Evolutionary conservation across 768 basidiomycete species (phyloP), one percentile per base, ranked within the genome.

Genomic region (Piloderma croceum): DNA sequence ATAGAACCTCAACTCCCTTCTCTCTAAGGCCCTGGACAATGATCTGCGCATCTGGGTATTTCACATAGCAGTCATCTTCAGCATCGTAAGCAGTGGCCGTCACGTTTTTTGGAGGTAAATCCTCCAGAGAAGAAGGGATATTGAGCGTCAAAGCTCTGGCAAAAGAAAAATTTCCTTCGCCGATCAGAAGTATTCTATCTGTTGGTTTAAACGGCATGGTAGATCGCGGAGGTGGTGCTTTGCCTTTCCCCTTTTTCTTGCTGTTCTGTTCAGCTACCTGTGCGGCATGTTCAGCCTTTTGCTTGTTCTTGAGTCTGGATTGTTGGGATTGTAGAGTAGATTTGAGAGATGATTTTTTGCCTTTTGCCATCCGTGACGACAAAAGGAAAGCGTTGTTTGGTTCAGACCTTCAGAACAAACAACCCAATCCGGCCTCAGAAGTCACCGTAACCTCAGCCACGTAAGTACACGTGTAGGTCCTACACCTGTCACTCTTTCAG

Each of bases 91-190:
- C 74, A 2, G 92, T 97, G 5, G 92, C 88, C 1, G 83, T 77
- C 35, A 98, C 58, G 48, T 86, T 87, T n/a, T 53, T 58, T 0
- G 81, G 67, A 0, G 79, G 76, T 3, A 90, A 63, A 46, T 69
- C 62, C 22, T 66, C 67, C 32, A 87, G 54, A 6, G 62, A 56
- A 24, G 62, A 42, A 2, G 71, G 68, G 29, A 31, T 31, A 37
- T 67, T 50, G 10, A 67, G 50, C 20, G 88, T 61, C 12, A 97
- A 70, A 12, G 91, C 81, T 20, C 76, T 77, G 3, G 91, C 73
- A 52, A 89, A 98, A 1, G 93, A 94, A 54, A 98, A 97, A 59
- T 97, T 90, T 9, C 90, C 94, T 68, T 98, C 94, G 7, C 93
- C 94, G 38, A 98, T 66, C 22, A 94, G 71, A 17, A 89, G 68